Base-by-base conservation (phyloP, 2,329 filamentous ascomycete species). In the Drechmeria coniospora region DNA sequence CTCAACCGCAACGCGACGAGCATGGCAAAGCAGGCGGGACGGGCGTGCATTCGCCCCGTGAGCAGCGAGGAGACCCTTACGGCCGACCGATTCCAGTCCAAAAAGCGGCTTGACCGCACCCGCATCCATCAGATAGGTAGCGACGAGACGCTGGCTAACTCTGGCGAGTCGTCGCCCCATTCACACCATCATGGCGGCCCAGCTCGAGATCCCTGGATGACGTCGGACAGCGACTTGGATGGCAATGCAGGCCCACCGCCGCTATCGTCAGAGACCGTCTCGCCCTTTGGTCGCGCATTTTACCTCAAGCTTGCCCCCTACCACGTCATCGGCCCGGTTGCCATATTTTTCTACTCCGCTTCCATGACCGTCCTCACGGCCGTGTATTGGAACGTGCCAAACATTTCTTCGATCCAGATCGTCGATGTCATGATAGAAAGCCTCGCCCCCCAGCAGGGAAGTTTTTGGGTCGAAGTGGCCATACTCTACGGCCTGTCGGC, bases 201-300 rank as follows among this genome's bases (percentile, higher is more conserved):
- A n/a, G n/a, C n/a, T n/a, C n/a, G n/a, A 12, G 32, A 38, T 15
- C 20, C 26, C 2, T 35, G 32, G 17, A 21, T 25, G n/a, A 26
- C 29, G 9, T 43, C 40, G 5, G 38, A 38, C 13, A 40, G 33
- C 18, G 41, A 40, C 18, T 36, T 28, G 8, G 35, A 39, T 13
- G 30, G 33, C 12, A 28, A 28, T 5, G 21, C 25, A 1, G 28
- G 33, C 7, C 17, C 26, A 4, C 11, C 21, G 4, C 19, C 28
- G n/a, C n/a, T n/a, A n/a, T n/a, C n/a, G 6, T 18, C 30, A 9
- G 26, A 37, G 14, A 36, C 38, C 13, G 36, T 47, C 6, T 54
- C 54, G 3, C 65, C 66, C 1, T 71, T 72, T 35, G 65, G 65
- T 17, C 56, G 63, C 8, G 65, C 66, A 2, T 70, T 69, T 43